These are phyloP conservation scores for Neckera pumila DNA, from an alignment of 225 moss, liverwort and hornwort genomes.

Conservation along the genomic window DNA sequence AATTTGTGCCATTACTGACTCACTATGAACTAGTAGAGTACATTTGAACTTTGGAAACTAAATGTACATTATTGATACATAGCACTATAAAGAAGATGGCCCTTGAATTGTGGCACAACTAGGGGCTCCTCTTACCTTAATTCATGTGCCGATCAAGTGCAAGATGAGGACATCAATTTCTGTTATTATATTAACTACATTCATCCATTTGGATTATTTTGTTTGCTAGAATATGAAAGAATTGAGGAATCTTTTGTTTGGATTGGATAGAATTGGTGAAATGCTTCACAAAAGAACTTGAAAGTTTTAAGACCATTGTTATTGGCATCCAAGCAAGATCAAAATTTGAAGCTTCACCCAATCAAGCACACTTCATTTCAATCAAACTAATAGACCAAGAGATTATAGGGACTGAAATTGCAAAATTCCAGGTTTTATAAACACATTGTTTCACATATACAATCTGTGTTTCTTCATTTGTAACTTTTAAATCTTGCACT, in stretches of 20 bases:
- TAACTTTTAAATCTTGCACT: background rate
- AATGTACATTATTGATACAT: too few relatives aligned
- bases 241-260: background rate
- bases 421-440: too few relatives aligned
- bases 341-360: background rate
- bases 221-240: background rate
- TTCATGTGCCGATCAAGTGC: background rate
- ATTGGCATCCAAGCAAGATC: background rate
- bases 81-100: background rate
- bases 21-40: accelerated
- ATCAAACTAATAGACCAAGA: background rate
- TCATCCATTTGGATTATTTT: background rate
- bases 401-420: background rate
- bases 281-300: background rate
- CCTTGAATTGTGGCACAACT: background rate
- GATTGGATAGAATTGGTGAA: background rate
- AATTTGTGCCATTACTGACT: too few relatives aligned
- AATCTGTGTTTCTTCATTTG: background rate
- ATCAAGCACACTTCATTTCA: background rate
- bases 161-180: too few relatives aligned
- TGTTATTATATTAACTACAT: background rate
- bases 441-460: accelerated
- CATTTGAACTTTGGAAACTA: too few relatives aligned
- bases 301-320: background rate
- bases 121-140: background rate